These are phyloP conservation scores for Skeletonema menzelii DNA, from an alignment of 108 stramenopile genomes.

Conservation along the genomic window DNA sequence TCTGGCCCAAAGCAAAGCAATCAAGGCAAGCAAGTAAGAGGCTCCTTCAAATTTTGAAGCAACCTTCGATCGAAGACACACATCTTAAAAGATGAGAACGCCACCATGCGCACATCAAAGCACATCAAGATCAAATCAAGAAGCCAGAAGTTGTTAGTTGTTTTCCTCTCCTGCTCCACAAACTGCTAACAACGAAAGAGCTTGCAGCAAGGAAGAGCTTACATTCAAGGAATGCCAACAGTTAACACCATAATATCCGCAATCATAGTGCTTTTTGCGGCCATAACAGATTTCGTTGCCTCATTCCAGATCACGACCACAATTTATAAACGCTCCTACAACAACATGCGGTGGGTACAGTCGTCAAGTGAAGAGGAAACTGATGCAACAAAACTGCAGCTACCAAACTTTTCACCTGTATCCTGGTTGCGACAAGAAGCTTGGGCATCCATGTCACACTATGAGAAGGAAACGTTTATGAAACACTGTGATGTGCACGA, in stretches of 20 bases:
- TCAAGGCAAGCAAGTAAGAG: no score
- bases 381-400: background rate
- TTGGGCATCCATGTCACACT: conserved; percentile 31
- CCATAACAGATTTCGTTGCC: background rate
- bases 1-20: no score
- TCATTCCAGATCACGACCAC: background rate
- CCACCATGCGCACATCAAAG: no score
- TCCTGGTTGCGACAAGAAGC: conserved; percentile 25
- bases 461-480: conserved; percentile 26
- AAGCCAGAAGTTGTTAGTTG: no score
- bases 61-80: background rate
- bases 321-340: background rate
- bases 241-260: background rate
- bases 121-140: no score
- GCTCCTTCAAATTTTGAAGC: background rate
- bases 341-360: background rate
- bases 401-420: conserved; percentile 31
- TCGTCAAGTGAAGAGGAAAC: background rate
- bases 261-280: background rate
- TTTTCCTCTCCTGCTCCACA: no score
- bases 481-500: conserved; percentile 13
- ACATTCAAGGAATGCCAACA: background rate
- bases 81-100: background rate
- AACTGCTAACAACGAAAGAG: no score
- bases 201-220: no score